A percentile compares a stretch with the other conserved stretches of the same genome.
phyloP scores from a whole-genome alignment of 108 stramenopile species.

The Cylindrotheca closterium region DNA sequence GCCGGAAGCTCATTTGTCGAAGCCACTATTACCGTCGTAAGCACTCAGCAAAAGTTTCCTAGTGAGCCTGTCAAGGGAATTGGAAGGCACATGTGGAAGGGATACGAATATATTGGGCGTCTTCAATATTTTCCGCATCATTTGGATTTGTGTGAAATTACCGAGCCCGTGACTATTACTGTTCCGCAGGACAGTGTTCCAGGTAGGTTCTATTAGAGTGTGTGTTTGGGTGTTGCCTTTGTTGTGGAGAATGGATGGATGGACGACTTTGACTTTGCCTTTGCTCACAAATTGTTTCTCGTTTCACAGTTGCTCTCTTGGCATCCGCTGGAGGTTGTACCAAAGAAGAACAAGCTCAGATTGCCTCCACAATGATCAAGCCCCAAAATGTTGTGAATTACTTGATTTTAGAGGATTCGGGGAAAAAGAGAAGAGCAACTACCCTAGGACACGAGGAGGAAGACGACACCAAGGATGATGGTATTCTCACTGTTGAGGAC shows the following conservation, averaged over 20 bases:
- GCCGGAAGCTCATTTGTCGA: no score
- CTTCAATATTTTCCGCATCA: conserved; percentile 32
- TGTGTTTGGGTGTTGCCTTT: neutral
- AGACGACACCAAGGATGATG: conserved; percentile 7
- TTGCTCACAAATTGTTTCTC: neutral
- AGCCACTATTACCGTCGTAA: conserved; percentile 35
- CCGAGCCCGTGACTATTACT: conserved; percentile 12
- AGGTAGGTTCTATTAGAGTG: conserved; percentile 20
- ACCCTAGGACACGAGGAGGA: neutral
- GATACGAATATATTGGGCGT: conserved; percentile 46
- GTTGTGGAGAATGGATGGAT: neutral
- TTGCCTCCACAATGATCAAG: conserved; percentile 34
- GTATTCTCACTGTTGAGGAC: neutral
- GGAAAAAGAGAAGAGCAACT: neutral
- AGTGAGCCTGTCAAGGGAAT: conserved; percentile 22
- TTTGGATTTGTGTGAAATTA: conserved; percentile 25
- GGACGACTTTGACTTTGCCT: neutral
- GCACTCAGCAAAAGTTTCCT: conserved; percentile 21
- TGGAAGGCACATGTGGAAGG: conserved; percentile 26
- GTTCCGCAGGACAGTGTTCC: conserved; percentile 43
- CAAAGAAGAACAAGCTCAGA: conserved; percentile 39
- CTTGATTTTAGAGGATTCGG: conserved; percentile 32
- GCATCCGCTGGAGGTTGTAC: conserved; percentile 44
- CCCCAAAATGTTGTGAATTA: conserved; percentile 36
- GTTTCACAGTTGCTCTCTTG: conserved; percentile 36